Evolutionary conservation across 2,329 filamentous ascomycete species (phyloP).

Genomic region (Nothophoma quercina): DNA sequence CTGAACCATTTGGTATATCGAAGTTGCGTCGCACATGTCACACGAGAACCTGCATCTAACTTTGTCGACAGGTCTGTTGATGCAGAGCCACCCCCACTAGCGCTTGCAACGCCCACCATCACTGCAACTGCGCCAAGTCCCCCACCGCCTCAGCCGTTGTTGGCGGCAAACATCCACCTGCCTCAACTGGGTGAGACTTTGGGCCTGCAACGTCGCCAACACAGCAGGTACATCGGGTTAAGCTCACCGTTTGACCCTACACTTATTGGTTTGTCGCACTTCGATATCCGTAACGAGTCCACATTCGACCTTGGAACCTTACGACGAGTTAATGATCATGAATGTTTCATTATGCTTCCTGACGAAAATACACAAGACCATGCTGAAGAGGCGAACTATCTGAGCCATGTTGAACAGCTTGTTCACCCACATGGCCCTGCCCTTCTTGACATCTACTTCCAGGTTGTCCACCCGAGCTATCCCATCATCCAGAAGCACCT

Average conservation of each 20-base stretch:
- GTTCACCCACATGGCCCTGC: conserved; percentile 79
- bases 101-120: conserved; percentile 50
- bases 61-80: conserved; percentile 47
- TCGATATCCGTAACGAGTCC: conserved; percentile 83
- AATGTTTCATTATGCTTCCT: conserved; percentile 82
- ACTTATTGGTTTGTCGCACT: conserved; percentile 80
- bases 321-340: conserved; percentile 76
- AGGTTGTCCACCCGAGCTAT: conserved; percentile 79
- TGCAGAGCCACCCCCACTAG: conserved; percentile 50
- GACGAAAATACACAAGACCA: conserved; percentile 76
- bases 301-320: conserved; percentile 69
- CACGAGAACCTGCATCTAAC: conserved; percentile 32
- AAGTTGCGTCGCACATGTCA: conserved; percentile 4
- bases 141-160: conserved; percentile 40
- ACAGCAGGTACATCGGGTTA: conserved; percentile 82
- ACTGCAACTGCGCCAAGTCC: conserved; percentile 51
- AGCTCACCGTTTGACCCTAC: conserved; percentile 85
- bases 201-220: conserved; percentile 78
- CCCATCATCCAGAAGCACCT: conserved; percentile 83
- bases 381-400: conserved; percentile 72
- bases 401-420: conserved; percentile 76
- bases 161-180: conserved; percentile 39
- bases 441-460: conserved; percentile 82
- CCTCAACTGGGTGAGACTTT: conserved; percentile 60
- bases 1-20: background rate